These are phyloP conservation scores for Trametopsis cervina DNA, from an alignment of 768 basidiomycete genomes.

Conservation along the genomic window DNA sequence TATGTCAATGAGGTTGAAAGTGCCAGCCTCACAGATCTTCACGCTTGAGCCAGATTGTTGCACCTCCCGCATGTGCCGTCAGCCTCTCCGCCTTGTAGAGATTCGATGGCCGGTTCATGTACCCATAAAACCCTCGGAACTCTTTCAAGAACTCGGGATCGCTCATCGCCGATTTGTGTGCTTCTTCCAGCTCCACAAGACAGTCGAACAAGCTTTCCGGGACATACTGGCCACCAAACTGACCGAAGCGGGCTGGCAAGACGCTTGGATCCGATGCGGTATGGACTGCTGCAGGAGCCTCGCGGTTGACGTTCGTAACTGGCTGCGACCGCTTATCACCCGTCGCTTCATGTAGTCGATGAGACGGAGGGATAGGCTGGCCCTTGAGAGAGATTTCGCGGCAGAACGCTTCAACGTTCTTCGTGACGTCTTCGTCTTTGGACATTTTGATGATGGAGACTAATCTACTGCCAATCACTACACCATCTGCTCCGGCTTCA, in stretches of 20 bases:
- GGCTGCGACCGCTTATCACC: conserved; percentile 29
- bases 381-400: conserved; percentile 53
- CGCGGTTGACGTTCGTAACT: conserved; percentile 24
- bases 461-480: conserved; percentile 87
- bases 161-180: conserved; percentile 77
- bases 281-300: conserved; percentile 23
- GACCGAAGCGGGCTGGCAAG: conserved; percentile 82
- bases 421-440: conserved; percentile 37
- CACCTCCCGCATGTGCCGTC: conserved; percentile 86
- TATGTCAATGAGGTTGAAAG: conserved; percentile 5
- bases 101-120: conserved; percentile 92
- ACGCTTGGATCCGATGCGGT: conserved; percentile 32
- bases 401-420: conserved; percentile 68
- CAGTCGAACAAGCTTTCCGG: conserved; percentile 95
- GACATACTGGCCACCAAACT: conserved; percentile 97
- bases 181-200: conserved; percentile 82
- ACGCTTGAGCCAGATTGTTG: conserved; percentile 96
- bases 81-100: conserved; percentile 89
- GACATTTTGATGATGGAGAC: conserved; percentile 74
- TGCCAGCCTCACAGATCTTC: conserved; percentile 64
- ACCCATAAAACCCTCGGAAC: conserved; percentile 78
- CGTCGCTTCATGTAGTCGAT: conserved; percentile 14
- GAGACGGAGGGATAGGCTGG: conserved; percentile 14
- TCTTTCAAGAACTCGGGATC: conserved; percentile 94
- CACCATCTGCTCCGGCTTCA: conserved; percentile 88